phyloP scores from a whole-genome alignment of 2,329 filamentous ascomycete genomes.

The Mycocentrospora acerina region DNA sequence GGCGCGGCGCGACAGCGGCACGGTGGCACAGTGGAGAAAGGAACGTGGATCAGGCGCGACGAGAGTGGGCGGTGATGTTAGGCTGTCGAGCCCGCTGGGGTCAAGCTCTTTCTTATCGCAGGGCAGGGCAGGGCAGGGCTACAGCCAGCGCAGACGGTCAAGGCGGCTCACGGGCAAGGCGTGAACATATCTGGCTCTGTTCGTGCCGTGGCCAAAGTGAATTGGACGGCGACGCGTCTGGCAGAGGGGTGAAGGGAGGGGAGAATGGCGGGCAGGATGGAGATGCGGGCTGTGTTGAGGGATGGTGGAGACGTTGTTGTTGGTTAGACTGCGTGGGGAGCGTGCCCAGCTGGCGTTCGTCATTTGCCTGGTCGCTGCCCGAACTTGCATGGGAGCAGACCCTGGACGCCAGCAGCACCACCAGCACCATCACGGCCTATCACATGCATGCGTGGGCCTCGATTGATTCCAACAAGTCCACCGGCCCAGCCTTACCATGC shows the following conservation, averaged over 20 bases:
- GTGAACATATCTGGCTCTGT: slow-evolving; percentile 29
- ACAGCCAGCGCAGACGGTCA: slow-evolving; percentile 12
- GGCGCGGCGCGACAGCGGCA: slow-evolving; percentile 15
- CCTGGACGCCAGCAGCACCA: too few relatives aligned
- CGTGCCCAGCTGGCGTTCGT: slow-evolving; percentile 24
- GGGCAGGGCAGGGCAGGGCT: too few relatives aligned
- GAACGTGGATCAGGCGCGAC: slow-evolving; percentile 15
- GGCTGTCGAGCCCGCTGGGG: slow-evolving; percentile 15
- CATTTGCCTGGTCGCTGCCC: slow-evolving; percentile 20
- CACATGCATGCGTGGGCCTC: not conserved
- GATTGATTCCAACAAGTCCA: not conserved
- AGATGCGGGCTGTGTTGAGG: slow-evolving; percentile 25
- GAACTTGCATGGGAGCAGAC: slow-evolving; percentile 12
- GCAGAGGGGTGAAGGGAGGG: slow-evolving; percentile 7
- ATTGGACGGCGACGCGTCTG: slow-evolving; percentile 45
- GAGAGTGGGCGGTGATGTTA: slow-evolving; percentile 15
- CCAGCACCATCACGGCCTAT: too few relatives aligned
- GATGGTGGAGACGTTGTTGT: slow-evolving; percentile 18
- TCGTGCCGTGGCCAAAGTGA: slow-evolving; percentile 46
- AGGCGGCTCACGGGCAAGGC: slow-evolving; percentile 23
- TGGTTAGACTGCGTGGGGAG: slow-evolving; percentile 23
- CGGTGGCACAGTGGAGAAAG: slow-evolving; percentile 11
- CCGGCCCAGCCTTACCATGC: not conserved
- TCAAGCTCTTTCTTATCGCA: slow-evolving; percentile 32
- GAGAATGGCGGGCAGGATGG: slow-evolving; percentile 11